Evolutionary conservation across 192 early-diverging fungal species (phyloP).

Genomic region (Entomortierella beljakovae): DNA sequence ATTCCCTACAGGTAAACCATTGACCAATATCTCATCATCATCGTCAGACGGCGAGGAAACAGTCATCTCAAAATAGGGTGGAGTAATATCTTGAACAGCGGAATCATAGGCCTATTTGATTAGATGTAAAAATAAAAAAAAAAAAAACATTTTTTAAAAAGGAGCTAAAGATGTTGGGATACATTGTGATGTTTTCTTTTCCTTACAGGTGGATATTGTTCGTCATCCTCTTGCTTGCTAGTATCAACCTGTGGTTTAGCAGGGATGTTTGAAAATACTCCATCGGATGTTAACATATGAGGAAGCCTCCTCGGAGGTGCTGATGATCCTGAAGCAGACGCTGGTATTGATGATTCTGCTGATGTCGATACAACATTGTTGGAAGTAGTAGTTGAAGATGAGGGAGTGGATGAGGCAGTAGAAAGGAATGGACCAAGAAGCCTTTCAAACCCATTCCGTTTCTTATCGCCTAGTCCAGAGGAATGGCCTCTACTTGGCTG

Average conservation of each 20-base stretch:
- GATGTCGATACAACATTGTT: neutral
- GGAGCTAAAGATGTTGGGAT: neutral
- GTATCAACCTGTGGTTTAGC: slow-evolving; percentile 65
- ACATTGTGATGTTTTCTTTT: neutral
- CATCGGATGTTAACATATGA: slow-evolving; percentile 58
- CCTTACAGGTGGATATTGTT: slow-evolving; percentile 47
- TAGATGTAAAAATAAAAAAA: slow-evolving; percentile 1
- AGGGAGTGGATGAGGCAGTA: neutral
- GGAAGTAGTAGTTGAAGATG: neutral
- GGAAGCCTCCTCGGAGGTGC: slow-evolving; percentile 4
- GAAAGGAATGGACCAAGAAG: neutral
- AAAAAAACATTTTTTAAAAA: neutral
- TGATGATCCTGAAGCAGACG: neutral
- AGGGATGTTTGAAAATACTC: slow-evolving; percentile 67
- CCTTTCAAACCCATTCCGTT: neutral
- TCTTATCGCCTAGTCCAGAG: too few relatives aligned
- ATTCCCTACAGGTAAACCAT: slow-evolving; percentile 88
- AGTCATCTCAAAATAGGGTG: slow-evolving; percentile 84
- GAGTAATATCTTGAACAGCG: slow-evolving; percentile 76
- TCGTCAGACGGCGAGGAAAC: slow-evolving; percentile 66
- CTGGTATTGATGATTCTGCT: neutral
- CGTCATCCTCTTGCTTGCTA: slow-evolving; percentile 55
- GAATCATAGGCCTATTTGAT: slow-evolving; percentile 74
- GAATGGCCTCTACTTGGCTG: too few relatives aligned
- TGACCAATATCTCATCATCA: slow-evolving; percentile 88